Base-by-base conservation (phyloP, 305 asterid species). In the Fraxinus dipetala region DNA sequence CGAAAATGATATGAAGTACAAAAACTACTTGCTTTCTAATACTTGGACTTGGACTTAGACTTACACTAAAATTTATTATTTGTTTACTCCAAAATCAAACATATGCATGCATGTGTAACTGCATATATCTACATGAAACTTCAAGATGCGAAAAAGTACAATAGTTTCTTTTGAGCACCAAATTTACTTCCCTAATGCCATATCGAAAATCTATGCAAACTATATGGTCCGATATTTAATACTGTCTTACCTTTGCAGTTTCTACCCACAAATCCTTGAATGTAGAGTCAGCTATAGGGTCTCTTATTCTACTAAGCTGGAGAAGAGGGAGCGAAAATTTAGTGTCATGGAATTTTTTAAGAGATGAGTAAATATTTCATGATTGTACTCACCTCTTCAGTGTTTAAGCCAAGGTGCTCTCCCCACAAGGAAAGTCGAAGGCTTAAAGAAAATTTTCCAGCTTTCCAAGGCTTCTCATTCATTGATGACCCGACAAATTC, bases 341-440 rank as follows among this genome's bases (percentile, higher is more conserved):
- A 80, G 79, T 73, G 54, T 61, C 36, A 40, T 16, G 69, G 76
- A 18, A 35, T 81, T 59, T 32, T 22, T 40, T 7, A 20, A 61
- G 16, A 76, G 67, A 45, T 32, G 78, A 31, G 74, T 34, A 59
- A 82, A 75, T 34, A 24, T 43, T 59, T 74, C 70, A 45, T 51
- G 73, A 72, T 67, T 79, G 59, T 16, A 88, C 89, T 84, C 75
- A 94, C 99, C 97, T 95, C 95, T 65, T 87, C 77, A 48, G 89
- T 20, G n/a, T 35, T 38, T 43, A 95, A 86, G 85, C 98, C 98
- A 70, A 95, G 96, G 86, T 95, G 99, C 89, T 95, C 99, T 2
- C 94, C 90, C 99, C 99, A 95, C 88, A 95, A 85, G 48, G 94
- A 91, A 78, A 92, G 86, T 85, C 99, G 86, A 79, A 95, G 98